Conservation (phyloP, 2,329 filamentous ascomycete species). For the Thielaviopsis punctulata region DNA sequence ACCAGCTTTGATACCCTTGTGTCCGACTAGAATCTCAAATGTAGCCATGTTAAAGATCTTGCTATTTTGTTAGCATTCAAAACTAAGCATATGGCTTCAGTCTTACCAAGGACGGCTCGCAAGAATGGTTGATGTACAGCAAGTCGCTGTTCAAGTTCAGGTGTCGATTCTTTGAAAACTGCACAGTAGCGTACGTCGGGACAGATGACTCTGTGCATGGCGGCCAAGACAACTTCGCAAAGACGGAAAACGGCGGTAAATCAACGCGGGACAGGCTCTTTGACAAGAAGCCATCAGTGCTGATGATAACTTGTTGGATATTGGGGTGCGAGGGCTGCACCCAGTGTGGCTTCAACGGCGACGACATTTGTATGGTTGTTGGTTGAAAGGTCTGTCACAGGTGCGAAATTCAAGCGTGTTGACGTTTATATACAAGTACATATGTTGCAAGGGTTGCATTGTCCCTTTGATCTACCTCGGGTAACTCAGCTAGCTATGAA, state of each 20-base stretch:
- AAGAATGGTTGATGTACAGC: constrained; percentile 52
- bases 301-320: constrained; percentile 38
- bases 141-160: constrained; percentile 48
- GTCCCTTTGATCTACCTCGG: neutral
- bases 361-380: constrained; percentile 23
- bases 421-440: neutral
- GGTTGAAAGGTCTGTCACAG: neutral
- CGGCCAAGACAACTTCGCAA: constrained; percentile 48
- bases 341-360: constrained; percentile 42
- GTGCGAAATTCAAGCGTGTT: neutral
- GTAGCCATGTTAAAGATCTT: constrained; percentile 44
- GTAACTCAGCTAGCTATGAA: neutral
- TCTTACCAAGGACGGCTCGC: constrained; percentile 46
- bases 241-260: constrained; percentile 45
- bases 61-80: neutral
- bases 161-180: constrained; percentile 37
- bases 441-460: neutral
- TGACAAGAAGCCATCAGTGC: constrained; percentile 37
- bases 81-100: constrained; percentile 1
- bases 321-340: constrained; percentile 40
- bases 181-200: constrained; percentile 47
- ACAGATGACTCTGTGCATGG: constrained; percentile 37
- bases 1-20: constrained; percentile 34
- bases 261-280: constrained; percentile 39
- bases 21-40: constrained; percentile 39